A percentile compares a stretch with the other conserved stretches of the same genome.
Evolutionary conservation across 257 asterid species (phyloP).

Genomic region (Ilex asprella): DNA sequence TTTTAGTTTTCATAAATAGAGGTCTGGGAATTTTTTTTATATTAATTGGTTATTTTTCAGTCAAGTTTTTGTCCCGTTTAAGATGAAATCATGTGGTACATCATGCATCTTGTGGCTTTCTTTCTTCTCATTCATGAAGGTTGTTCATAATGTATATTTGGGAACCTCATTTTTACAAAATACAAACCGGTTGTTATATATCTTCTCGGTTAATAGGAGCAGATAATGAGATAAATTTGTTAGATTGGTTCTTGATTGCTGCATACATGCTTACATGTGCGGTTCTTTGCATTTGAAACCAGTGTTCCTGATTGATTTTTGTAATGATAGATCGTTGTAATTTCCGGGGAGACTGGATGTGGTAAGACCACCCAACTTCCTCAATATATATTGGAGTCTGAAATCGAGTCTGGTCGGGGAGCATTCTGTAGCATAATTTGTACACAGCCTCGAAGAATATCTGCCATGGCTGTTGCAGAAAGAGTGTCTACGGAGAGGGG

Average conservation of each 20-base stretch:
- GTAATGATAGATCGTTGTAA: constrained; percentile 70
- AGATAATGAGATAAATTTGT: not conserved
- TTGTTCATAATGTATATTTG: no score
- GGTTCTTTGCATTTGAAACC: not conserved
- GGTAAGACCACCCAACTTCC: constrained; percentile 99
- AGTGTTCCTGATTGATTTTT: constrained; percentile 10
- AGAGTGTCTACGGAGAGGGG: constrained; percentile 97
- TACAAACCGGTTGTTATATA: no score
- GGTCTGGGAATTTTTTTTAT: no score
- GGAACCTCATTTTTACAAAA: no score
- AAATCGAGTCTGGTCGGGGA: constrained; percentile 97
- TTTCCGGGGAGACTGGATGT: constrained; percentile 99
- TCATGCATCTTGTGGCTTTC: no score
- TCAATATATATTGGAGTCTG: constrained; percentile 88
- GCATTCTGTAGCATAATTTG: constrained; percentile 96
- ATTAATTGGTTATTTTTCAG: no score
- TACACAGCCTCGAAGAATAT: constrained; percentile 96
- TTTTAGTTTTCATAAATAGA: no score
- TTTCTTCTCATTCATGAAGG: no score
- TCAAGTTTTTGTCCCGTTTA: no score
- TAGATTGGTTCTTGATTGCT: not conserved
- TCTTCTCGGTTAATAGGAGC: no score
- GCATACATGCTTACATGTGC: not conserved
- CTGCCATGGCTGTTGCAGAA: constrained; percentile 94
- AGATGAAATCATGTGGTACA: no score